Evolutionary conservation across 2,329 filamentous ascomycete species (phyloP).

Genomic region (Fusarium mangiferae): DNA sequence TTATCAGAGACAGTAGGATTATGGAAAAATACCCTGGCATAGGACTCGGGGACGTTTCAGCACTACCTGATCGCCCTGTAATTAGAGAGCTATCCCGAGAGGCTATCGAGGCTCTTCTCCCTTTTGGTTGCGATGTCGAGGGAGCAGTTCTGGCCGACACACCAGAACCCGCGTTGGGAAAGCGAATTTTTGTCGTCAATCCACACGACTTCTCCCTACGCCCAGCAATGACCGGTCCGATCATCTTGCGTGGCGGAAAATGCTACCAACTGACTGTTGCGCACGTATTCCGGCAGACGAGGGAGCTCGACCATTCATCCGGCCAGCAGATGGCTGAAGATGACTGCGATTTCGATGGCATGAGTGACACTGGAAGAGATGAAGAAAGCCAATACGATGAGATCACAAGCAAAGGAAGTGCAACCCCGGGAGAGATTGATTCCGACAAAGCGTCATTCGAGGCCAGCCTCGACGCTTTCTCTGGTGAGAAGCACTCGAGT

Average conservation of each 20-base stretch:
- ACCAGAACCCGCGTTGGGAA: rapidly evolving
- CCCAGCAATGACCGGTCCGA: rapidly evolving
- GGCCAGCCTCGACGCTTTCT: not conserved
- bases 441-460: not conserved
- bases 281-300: not conserved
- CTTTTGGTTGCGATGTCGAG: rapidly evolving
- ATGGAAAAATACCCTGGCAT: not conserved
- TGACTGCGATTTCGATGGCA: not conserved
- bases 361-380: rapidly evolving
- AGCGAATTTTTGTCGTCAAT: not conserved
- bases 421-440: rapidly evolving
- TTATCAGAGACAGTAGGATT: rapidly evolving
- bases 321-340: not conserved
- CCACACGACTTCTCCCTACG: rapidly evolving
- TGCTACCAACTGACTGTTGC: not conserved
- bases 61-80: not conserved
- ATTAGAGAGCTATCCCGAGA: not conserved
- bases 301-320: rapidly evolving
- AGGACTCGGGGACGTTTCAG: not conserved
- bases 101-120: not conserved
- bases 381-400: rapidly evolving
- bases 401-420: rapidly evolving
- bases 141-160: rapidly evolving
- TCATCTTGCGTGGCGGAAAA: rapidly evolving
- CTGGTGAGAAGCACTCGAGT: rapidly evolving